Evolutionary conservation across 1,284 basidiomycete genomes (phyloP), one percentile per base, ranked within the genome.

Genomic region (Puccinia triticina): DNA sequence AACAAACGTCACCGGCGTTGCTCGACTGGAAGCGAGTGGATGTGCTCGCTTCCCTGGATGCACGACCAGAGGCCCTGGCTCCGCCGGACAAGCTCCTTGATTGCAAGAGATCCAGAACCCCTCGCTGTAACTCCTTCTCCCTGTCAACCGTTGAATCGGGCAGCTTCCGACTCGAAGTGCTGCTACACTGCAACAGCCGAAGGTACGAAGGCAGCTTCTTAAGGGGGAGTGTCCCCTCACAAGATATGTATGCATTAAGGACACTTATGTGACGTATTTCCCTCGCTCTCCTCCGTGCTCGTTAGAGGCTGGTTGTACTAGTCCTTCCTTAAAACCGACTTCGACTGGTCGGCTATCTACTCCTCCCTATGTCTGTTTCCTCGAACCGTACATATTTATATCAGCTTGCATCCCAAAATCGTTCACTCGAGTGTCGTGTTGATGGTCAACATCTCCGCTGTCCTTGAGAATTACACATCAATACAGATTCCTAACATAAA

Each of bases 101-200:
- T 14, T 26, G 55, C 26, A 29, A 8, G 48, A 26, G n/a, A 7
- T 57, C 12, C 55, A 57, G 55, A 57, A 57, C n/a, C 23, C 55
- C 21, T 57, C 55, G 55, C 26, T 57, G 55, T 57, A 26, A 29
- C 55, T 4, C 23, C 55, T n/a, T 57, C 55, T 57, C 55, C 26
- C n/a, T 57, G 55, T 26, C 55, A 57, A 57, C 55, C 55, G 55
- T 57, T 26, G 55, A 57, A 53, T 53, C 50, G 50, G 50, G 16
- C 50, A 5, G 7, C n/a, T n/a, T 29, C 26, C 5, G 10, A 26
- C 26, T 57, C 55, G 55, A 57, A 29, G 26, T 57, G 21, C 4
- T 57, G 55, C 26, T n/a, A 26, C 26, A 29, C 26, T n/a, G 26
- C 55, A 57, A 3, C 10, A n/a, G n/a, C n/a, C n/a, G n/a, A n/a